Evolutionary conservation across 2,329 filamentous ascomycete species (phyloP).

Genomic region (Sordariomycetes sp.): DNA sequence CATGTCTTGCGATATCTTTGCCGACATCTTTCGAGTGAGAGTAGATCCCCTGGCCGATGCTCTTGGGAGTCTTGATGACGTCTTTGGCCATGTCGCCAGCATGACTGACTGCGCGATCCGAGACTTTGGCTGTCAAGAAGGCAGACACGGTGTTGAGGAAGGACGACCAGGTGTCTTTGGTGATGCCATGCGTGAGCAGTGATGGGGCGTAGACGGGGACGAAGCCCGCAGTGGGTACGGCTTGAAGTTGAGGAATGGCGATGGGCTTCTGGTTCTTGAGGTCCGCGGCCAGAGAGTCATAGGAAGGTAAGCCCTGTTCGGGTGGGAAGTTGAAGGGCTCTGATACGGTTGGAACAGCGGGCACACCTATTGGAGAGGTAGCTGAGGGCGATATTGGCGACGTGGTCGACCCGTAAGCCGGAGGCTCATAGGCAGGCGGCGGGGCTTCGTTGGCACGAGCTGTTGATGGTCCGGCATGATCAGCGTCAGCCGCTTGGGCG

Average conservation of each 20-base stretch:
- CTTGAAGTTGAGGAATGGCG: conserved; percentile 28
- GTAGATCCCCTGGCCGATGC: conserved; percentile 23
- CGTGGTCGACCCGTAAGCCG: too few species aligned
- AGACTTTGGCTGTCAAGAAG: conserved; percentile 34
- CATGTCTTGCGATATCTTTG: conserved; percentile 21
- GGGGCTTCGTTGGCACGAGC: background rate
- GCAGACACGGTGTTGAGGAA: conserved; percentile 32
- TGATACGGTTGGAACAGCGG: conserved; percentile 14
- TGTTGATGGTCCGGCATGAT: background rate
- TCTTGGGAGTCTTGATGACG: conserved; percentile 23
- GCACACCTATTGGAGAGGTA: too few species aligned
- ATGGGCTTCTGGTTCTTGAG: conserved; percentile 16
- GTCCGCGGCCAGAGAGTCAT: conserved; percentile 5
- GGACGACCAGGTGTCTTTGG: conserved; percentile 20
- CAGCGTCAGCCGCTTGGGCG: too few species aligned
- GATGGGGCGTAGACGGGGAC: conserved; percentile 25
- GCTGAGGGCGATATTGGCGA: too few species aligned
- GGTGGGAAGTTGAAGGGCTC: conserved; percentile 25
- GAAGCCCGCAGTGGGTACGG: conserved; percentile 25
- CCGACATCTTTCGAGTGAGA: conserved; percentile 26
- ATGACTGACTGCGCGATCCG: conserved; percentile 31
- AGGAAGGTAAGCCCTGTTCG: conserved; percentile 10
- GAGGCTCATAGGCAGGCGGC: conserved; percentile 1
- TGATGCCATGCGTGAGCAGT: conserved; percentile 27
- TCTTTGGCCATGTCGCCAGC: conserved; percentile 28